These are phyloP conservation scores for Penicillium sp. DNA, from an alignment of 2,329 filamentous ascomycete species.

Conservation along the genomic window DNA sequence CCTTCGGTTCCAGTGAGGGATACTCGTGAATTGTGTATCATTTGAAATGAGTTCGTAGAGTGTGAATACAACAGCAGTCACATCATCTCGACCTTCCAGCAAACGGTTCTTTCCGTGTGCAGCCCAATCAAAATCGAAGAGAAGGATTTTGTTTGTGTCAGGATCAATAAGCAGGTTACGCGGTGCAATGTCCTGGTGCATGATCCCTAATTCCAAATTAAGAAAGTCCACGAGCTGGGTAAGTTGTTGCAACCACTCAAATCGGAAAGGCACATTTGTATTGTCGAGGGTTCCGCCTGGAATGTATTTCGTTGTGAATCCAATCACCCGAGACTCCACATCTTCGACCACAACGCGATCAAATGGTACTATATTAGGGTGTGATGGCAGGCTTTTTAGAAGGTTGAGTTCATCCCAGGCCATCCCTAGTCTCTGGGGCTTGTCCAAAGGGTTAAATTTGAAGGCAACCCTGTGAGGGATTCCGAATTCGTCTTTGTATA, in stretches of 20 bases:
- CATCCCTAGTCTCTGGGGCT: conserved; percentile 18
- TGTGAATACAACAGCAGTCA: conserved; percentile 29
- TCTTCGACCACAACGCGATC: conserved; percentile 33
- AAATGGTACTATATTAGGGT: conserved; percentile 35
- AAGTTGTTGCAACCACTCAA: conserved; percentile 31
- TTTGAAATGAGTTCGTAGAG: conserved; percentile 34
- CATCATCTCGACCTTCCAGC: conserved; percentile 26
- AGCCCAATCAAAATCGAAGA: conserved; percentile 32
- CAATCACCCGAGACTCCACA: conserved; percentile 30
- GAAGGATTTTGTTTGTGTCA: conserved; percentile 22
- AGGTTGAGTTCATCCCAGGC: conserved; percentile 34
- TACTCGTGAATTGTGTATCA: conserved; percentile 26
- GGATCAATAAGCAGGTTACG: conserved; percentile 36
- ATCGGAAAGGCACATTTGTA: conserved; percentile 22
- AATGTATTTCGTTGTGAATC: conserved; percentile 33
- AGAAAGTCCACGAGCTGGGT: conserved; percentile 29
- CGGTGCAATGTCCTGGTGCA: conserved; percentile 38
- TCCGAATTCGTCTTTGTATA: conserved; percentile 18
- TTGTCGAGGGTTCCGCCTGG: conserved; percentile 30
- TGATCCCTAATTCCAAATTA: conserved; percentile 31
- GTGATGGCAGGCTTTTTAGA: conserved; percentile 28
- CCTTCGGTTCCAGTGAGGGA: conserved; percentile 28
- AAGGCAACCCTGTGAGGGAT: conserved; percentile 20
- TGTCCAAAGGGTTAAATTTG: conserved; percentile 24
- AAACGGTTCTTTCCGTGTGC: conserved; percentile 21